These are phyloP conservation scores for Trichoderma breve DNA, from an alignment of 2,329 filamentous ascomycete species.

Conservation along the genomic window DNA sequence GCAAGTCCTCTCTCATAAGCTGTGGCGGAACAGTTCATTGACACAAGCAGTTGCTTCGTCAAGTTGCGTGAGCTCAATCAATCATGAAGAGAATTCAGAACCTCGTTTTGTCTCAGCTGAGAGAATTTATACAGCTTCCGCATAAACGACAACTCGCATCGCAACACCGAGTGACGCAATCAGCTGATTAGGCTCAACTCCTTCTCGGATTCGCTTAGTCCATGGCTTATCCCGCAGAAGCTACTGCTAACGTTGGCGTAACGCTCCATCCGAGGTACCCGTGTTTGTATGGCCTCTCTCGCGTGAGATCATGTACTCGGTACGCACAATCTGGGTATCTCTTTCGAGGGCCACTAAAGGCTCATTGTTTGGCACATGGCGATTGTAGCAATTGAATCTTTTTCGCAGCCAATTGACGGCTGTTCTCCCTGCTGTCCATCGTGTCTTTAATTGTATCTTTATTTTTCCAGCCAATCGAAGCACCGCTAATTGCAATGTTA, in stretches of 20 bases:
- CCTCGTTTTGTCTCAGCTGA: neutral
- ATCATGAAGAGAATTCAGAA: neutral
- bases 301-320: neutral
- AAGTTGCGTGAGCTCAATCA: neutral
- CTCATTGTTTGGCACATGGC: neutral
- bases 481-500: neutral
- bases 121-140: neutral
- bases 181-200: slow-evolving; percentile 2
- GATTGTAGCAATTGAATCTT: too few species aligned
- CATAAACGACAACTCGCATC: neutral
- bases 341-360: neutral
- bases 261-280: neutral
- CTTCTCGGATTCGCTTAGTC: neutral
- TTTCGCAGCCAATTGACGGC: neutral
- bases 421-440: neutral
- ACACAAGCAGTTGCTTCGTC: rapidly evolving
- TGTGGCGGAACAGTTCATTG: neutral
- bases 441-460: neutral
- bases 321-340: neutral
- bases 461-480: neutral
- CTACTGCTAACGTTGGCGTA: neutral
- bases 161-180: slow-evolving; percentile 1
- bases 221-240: neutral
- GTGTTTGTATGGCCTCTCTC: neutral
- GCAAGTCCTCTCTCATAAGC: neutral